Evolutionary conservation across 495 filamentous ascomycete species (phyloP), one percentile per base, ranked within the genome.

Genomic region (Penicillium pulvis): DNA sequence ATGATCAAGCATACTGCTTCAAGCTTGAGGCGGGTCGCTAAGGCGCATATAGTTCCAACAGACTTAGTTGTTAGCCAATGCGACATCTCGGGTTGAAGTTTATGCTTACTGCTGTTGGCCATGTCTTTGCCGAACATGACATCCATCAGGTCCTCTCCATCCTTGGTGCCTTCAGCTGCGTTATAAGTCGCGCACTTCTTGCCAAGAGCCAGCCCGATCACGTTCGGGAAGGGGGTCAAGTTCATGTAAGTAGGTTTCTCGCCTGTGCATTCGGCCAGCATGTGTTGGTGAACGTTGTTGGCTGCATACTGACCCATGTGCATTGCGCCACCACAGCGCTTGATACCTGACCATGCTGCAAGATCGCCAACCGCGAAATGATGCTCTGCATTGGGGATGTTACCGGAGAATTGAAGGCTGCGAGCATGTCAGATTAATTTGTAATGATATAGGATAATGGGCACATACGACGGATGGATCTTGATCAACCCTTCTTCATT

Each of bases 281-380:
- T 85, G 19, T 74, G 74, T 63, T 84, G 81, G 60, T 87, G 79
- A 50, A 89, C 78, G 61, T 90, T 90, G 24, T 72, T 59, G 0
- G 79, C 87, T 3, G 83, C 83, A 55, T 76, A 76, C 35, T 82
- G 78, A 14, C 86, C 88, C 80, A 85, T 83, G 53, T 87, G 79
- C 79, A 91, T 84, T 12, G 88, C 88, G 5, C 71, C 80, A 30
- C 88, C 88, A 64, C 85, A 88, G 30, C 88, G 81, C 73, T 88
- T 89, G 71, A 89, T 90, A 20, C 87, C 87, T 0, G 81, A 78
- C 87, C 87, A 89, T 4, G 65, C 60, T 1, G 68, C 70, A 6
- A 78, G 58, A 50, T 79, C 76, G 2, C 76, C 76, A 12, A 73
- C 71, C n/a, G 84, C 86, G 58, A 83, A 87, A 67, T 90, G 88